Percentiles rank a stretch among this genome's conserved stretches.
phyloP scores from a whole-genome alignment of 768 basidiomycete genomes.

The Tricholoma hemisulphureum region DNA sequence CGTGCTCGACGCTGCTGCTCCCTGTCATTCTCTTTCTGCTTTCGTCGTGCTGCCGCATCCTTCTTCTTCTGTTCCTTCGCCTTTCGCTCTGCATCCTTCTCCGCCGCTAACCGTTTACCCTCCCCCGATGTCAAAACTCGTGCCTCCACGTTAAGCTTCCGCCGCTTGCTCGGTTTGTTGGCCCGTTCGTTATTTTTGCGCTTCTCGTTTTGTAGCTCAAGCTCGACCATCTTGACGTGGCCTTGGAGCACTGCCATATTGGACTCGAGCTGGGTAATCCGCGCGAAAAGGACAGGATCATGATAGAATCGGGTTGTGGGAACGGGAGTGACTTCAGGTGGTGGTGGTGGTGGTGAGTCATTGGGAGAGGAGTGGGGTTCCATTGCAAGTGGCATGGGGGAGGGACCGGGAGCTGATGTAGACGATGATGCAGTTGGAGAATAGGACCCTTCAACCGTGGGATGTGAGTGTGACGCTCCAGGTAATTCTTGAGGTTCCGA shows the following conservation, averaged over 20 bases:
- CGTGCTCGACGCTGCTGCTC: too few species aligned
- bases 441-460: background rate
- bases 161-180: background rate
- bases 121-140: background rate
- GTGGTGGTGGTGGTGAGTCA: background rate
- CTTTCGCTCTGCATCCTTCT: slow-evolving; percentile 1
- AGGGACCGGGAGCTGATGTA: background rate
- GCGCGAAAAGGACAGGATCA: background rate
- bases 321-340: background rate
- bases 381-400: background rate
- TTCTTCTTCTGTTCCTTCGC: too few species aligned
- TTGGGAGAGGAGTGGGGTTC: too few species aligned
- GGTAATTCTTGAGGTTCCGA: background rate
- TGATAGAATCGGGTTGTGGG: background rate
- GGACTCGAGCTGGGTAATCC: background rate
- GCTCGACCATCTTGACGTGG: background rate
- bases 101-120: background rate
- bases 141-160: background rate
- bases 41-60: background rate
- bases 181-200: background rate
- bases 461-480: background rate
- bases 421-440: background rate
- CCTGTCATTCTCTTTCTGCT: background rate
- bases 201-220: background rate
- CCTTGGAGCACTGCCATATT: background rate